Percentiles rank a stretch among this genome's conserved stretches.
phyloP scores from a whole-genome alignment of 805 yeast species.

The Lipomyces starkeyi region DNA sequence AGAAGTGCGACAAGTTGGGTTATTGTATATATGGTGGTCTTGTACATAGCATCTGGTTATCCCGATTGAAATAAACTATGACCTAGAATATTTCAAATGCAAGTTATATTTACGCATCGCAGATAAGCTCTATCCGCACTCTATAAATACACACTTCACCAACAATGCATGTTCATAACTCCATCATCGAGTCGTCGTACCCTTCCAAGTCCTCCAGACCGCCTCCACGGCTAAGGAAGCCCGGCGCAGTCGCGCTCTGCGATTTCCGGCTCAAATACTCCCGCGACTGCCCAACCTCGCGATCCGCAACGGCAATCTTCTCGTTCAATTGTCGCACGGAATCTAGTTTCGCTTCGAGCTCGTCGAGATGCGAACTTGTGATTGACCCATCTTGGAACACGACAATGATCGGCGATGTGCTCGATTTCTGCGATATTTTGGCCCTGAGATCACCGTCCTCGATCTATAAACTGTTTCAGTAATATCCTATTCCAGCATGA shows the following conservation, averaged over 20 bases:
- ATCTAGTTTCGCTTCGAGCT: constrained; percentile 17
- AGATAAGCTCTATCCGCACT: background rate
- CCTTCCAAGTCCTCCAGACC: background rate
- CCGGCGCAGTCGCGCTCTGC: constrained; percentile 5
- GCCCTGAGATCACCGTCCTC: constrained; percentile 18
- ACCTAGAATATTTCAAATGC: constrained; percentile 8
- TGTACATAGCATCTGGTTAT: background rate
- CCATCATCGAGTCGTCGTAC: constrained; percentile 2
- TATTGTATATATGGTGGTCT: background rate
- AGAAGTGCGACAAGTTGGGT: background rate
- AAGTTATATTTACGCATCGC: background rate
- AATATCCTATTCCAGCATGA: background rate
- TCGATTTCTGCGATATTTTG: constrained; percentile 16
- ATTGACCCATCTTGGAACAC: constrained; percentile 17
- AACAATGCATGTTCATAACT: background rate
- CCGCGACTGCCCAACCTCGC: constrained; percentile 32
- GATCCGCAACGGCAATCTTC: constrained; percentile 21
- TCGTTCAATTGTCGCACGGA: constrained; percentile 23
- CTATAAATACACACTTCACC: background rate
- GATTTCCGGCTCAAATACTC: constrained; percentile 16
- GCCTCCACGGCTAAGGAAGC: background rate
- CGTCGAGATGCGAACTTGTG: constrained; percentile 17
- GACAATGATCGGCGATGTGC: constrained; percentile 9
- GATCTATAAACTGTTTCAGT: constrained; percentile 16
- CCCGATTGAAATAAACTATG: background rate